Evolutionary conservation across 2,329 filamentous ascomycete species (phyloP).

Genomic region (Stagonosporopsis rhizophila): DNA sequence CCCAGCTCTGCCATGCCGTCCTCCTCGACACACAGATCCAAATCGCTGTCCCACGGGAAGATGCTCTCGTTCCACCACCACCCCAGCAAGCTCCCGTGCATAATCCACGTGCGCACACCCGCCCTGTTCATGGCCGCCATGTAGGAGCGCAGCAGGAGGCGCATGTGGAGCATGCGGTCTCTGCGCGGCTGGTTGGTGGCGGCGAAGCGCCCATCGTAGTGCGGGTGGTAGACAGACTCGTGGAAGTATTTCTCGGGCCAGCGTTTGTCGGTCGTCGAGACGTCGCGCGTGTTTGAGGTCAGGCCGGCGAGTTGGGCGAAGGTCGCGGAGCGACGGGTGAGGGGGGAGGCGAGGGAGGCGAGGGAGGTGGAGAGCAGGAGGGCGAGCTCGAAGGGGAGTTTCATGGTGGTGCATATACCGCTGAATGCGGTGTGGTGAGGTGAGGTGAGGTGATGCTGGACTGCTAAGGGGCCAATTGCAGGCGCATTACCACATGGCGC

Average conservation of each 20-base stretch:
- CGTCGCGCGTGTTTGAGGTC: slow-evolving; percentile 22
- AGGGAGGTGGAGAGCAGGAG: not conserved
- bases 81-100: slow-evolving; percentile 67
- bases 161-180: slow-evolving; percentile 58
- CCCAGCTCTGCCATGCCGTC: slow-evolving; percentile 63
- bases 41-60: slow-evolving; percentile 68
- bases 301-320: slow-evolving; percentile 16
- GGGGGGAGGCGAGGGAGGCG: not conserved
- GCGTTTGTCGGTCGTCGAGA: slow-evolving; percentile 24
- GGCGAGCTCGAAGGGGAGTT: slow-evolving; percentile 9
- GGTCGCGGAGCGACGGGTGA: slow-evolving; percentile 4
- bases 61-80: slow-evolving; percentile 70
- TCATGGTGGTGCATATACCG: not conserved
- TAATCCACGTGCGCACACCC: slow-evolving; percentile 67
- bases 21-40: slow-evolving; percentile 67
- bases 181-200: slow-evolving; percentile 53
- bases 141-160: slow-evolving; percentile 62
- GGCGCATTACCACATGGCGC: not conserved
- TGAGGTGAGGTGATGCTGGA: not conserved
- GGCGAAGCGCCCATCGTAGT: slow-evolving; percentile 66
- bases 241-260: slow-evolving; percentile 44
- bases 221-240: slow-evolving; percentile 57
- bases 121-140: slow-evolving; percentile 63
- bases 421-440: not conserved
- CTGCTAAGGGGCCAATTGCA: not conserved